These are phyloP conservation scores for Coemansia sp. DNA, from an alignment of 192 early-diverging fungal genomes.

Conservation along the genomic window DNA sequence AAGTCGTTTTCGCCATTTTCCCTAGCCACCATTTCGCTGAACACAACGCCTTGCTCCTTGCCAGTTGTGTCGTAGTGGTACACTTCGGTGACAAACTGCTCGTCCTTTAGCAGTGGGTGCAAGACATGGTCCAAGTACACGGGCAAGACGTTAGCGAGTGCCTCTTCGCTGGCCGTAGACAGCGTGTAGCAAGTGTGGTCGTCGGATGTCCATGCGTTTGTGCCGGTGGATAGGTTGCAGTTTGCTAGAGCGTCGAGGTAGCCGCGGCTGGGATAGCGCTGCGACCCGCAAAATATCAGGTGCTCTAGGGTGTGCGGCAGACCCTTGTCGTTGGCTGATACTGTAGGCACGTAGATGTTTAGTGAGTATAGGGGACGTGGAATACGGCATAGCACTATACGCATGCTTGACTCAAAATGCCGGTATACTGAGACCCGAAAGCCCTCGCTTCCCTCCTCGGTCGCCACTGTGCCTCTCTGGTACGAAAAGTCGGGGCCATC, in stretches of 20 bases:
- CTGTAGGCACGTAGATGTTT: constrained; percentile 77
- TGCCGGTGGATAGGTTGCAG: constrained; percentile 73
- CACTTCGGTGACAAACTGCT: constrained; percentile 78
- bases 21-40: constrained; percentile 69
- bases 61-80: constrained; percentile 72
- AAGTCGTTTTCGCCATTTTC: constrained; percentile 73
- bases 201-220: constrained; percentile 63
- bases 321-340: constrained; percentile 63
- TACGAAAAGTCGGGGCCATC: constrained; percentile 24
- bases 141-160: constrained; percentile 70
- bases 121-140: constrained; percentile 82
- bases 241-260: constrained; percentile 74
- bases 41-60: constrained; percentile 78
- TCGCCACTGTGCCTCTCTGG: constrained; percentile 17
- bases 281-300: constrained; percentile 81
- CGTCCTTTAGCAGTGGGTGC: constrained; percentile 66
- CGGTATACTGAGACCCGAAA: constrained; percentile 52
- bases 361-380: constrained; percentile 66
- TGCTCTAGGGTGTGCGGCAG: constrained; percentile 84
- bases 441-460: neutral
- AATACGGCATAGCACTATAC: constrained; percentile 62
- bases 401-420: constrained; percentile 52
- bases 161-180: constrained; percentile 61
- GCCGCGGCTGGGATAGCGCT: constrained; percentile 63
- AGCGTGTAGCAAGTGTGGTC: constrained; percentile 75